Evolutionary conservation across 148 eudicot genomes (phyloP), one percentile per base, ranked within the genome.

Genomic region (Rhododendron williamsianum): DNA sequence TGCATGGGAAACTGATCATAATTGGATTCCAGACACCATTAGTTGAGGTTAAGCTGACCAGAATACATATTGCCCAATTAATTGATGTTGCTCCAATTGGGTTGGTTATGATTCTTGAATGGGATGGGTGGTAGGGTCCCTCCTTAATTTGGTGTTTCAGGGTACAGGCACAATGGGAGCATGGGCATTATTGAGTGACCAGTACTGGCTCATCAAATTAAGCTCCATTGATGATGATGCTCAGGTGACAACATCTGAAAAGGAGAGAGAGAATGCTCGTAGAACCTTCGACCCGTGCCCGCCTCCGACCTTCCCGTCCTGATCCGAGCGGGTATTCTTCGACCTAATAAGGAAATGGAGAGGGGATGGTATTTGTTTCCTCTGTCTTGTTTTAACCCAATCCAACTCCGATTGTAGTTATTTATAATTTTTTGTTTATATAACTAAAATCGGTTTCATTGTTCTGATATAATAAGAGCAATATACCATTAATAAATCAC

Each of bases 161-260:
- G 78, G 81, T 45, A 43, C 81, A 43, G 81, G 81, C 81, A 45
- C 81, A 7, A 18, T 78, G 74, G 83, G 76, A 35, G 41, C 52
- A 81, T 76, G 15, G 85, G 43, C 51, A 80, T 54, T 43, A 23
- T 78, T 35, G 46, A 21, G 4, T 78, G 52, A 41, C 46, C 43
- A 43, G 81, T 77, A 43, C n/a, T 73, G 78, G 78, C 41, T 33
- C 78, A 74, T 35, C 10, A 33, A 65, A 15, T 74, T 36, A 77
- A 77, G 81, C 46, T 77, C 49, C 51, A 36, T 43, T 19, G 27
- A 41, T 41, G 81, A 78, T 23, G 81, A 54, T 54, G n/a, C 15
- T 45, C 16, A 21, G 25, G 52, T 65, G 80, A 38, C 52, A 43
- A 43, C 33, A 58, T 6, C 6, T 6, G 65, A 19, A 21, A 58